Base-by-base conservation (phyloP, 441 rosid genomes). In the Capsella rubella region DNA sequence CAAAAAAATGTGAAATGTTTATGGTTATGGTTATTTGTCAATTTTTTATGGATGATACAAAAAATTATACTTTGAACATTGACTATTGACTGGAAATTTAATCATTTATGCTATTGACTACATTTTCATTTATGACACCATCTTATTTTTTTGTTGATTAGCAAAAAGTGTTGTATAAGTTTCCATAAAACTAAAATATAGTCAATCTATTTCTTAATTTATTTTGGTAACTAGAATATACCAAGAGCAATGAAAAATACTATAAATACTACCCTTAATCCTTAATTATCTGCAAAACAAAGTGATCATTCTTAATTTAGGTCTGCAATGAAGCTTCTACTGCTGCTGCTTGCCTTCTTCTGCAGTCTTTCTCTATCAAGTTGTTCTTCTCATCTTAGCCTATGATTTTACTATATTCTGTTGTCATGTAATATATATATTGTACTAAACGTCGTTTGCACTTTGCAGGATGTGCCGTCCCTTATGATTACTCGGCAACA, bases 401-500 rank as follows among this genome's bases (percentile, higher is more conserved):
- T 49, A 46, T 66, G 25, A 49, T 65, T 46, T 31, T 50, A 21
- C 31, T 1, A 50, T 21, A 10, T 50, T 43, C 0, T 21, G 25
- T 21, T 21, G 25, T 21, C 25, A 21, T 21, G 25, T 43, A 43
- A 40, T 34, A 47, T 25, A 9, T 67, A 66, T 72, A 59, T 58
- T 15, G 25, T 8, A 47, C 16, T 3, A 46, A 46, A 46, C 51
- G 4, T 47, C 25, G 11, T 47, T 15, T 6, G 5, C 50, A 6
- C 50, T 25, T 67, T 67, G 67, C 78, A 84, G 89, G 82, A 14
- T 37, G 67, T 62, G 75, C 28, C 7, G 35, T 87, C 47, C 35
- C 84, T 27, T 88, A 87, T 67, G 91, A 89, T 73, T 82, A 85
- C 65, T 46, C 91, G 0, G 86, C 91, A 8, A 81, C 47, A 71